A percentile compares a stretch with the other conserved stretches of the same genome.
Conservation (phyloP, 2,329 filamentous ascomycete species). For the Paecilomyces fulvus region DNA sequence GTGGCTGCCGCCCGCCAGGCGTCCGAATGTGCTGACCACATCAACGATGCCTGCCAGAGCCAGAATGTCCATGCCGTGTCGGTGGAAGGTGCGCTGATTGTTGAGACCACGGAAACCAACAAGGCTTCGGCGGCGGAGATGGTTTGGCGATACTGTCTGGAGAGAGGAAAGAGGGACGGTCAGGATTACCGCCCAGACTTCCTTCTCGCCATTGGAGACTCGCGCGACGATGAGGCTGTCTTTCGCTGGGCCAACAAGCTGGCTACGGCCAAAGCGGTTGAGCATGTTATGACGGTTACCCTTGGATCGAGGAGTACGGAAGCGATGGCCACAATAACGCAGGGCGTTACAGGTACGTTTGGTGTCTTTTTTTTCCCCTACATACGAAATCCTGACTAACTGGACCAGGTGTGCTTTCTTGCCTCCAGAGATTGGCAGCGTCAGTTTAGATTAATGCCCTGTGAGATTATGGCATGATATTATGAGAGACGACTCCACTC, state of each 20-base stretch:
- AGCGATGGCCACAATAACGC: conserved; percentile 74
- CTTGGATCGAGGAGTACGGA: conserved; percentile 82
- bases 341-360: conserved; percentile 77
- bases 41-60: conserved; percentile 83
- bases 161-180: conserved; percentile 39
- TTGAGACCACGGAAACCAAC: conserved; percentile 78
- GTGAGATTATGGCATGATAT: neutral
- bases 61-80: conserved; percentile 79
- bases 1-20: conserved; percentile 69
- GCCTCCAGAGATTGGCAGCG: conserved; percentile 44
- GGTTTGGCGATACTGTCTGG: conserved; percentile 60
- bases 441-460: neutral
- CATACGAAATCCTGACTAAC: conserved; percentile 5
- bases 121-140: conserved; percentile 74
- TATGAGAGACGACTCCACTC: neutral
- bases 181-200: conserved; percentile 57
- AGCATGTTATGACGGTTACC: conserved; percentile 75
- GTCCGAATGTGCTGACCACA: conserved; percentile 83
- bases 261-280: conserved; percentile 48
- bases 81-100: conserved; percentile 68
- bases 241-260: conserved; percentile 90
- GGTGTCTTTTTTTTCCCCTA: no score
- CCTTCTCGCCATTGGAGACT: conserved; percentile 80
- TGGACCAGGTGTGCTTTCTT: conserved; percentile 42
- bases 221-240: conserved; percentile 85